Base-by-base conservation (phyloP, 2,329 filamentous ascomycete genomes). In the Diplodia corticola region DNA sequence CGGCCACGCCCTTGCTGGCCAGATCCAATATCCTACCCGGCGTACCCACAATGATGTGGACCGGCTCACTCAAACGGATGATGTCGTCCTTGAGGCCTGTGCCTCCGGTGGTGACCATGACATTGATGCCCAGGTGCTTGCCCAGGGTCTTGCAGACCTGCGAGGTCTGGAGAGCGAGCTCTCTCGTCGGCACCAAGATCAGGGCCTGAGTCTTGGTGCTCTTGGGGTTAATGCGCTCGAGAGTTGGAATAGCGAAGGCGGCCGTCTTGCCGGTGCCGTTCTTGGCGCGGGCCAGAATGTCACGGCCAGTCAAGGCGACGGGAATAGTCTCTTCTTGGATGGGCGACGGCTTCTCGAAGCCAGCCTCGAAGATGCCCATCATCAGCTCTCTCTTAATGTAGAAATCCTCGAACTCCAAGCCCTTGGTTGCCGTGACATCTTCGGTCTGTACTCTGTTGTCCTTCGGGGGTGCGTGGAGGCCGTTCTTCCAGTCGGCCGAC, bases 241-340 rank as follows among this genome's bases (percentile, higher is more conserved):
- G 87, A 53, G 92, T 91, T 64, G 95, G 95, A 70, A 99, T 98
- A 70, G 98, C 91, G 78, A 98, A 99, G 69, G 96, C 96, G 26
- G 94, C 95, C 10, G 95, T 99, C 83, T 99, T 99, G 77, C 95
- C 95, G 44, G 95, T 99, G 70, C 95, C 95, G 79, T 99, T 99
- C 84, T 99, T 99, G 71, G 95, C 95, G 80, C 95, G 88, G 68
- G 95, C 95, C 70, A 99, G 86, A 73, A 99, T 93, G 77, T 99
- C 95, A 80, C 94, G 88, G 66, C 95, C 95, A 55, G 94, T 96
- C 66, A 99, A 86, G 60, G 95, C 95, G 71, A 99, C 94, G 55
- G 95, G 95, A 75, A 99, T 97, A 65, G 95, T 93, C 82, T 98
- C 95, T 89, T 99, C 95, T 87, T 99, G 95, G 73, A 99, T 99